Base-by-base conservation (phyloP, 2,329 filamentous ascomycete genomes). In the Dactylellina parvicollis region DNA sequence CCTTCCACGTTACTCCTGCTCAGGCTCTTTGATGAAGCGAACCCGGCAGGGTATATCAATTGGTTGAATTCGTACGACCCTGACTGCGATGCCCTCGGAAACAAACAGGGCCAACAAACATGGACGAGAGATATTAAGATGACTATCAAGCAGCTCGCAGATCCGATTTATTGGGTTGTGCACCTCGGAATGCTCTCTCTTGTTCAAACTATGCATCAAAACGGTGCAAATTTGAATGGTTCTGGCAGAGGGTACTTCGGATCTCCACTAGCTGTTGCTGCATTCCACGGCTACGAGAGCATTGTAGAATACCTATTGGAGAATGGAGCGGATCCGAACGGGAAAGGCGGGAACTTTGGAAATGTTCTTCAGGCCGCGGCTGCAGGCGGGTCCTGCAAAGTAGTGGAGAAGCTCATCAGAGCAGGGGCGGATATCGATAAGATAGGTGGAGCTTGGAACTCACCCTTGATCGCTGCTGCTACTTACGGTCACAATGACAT, bases 281-380 rank as follows among this genome's bases (percentile, higher is more conserved):
- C 79, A 4, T 72, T 30, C 34, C 36, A 61, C 1, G 77, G 77
- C 5, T 70, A 78, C 26, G 49, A 78, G 36, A 65, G 76, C 5
- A 74, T 81, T 16, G 75, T 80, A 9, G 47, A 77, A 28, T 44
- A 79, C 0, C 77, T 82, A 1, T 52, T 81, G n/a, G 60, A 74
- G n/a, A 65, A 55, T 3, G 78, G 77, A n/a, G 78, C 76, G 16
- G 74, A 80, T 42, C 76, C 79, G 12, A 75, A 78, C 28, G 52
- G 54, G 9, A 18, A 55, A 9, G 76, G 79, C 28, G 75, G 75
- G 4, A 7, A 62, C 18, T 75, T 75, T 57, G 77, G 70, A 7
- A 75, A 47, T 20, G 75, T 76, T n/a, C 60, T 79, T 10, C 74
- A 77, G 22, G 71, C 69, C 8, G 76, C 77, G 8, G 50, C 76